These are phyloP conservation scores for Podochytrium sp. DNA, from an alignment of 192 early-diverging fungal species.

Conservation along the genomic window DNA sequence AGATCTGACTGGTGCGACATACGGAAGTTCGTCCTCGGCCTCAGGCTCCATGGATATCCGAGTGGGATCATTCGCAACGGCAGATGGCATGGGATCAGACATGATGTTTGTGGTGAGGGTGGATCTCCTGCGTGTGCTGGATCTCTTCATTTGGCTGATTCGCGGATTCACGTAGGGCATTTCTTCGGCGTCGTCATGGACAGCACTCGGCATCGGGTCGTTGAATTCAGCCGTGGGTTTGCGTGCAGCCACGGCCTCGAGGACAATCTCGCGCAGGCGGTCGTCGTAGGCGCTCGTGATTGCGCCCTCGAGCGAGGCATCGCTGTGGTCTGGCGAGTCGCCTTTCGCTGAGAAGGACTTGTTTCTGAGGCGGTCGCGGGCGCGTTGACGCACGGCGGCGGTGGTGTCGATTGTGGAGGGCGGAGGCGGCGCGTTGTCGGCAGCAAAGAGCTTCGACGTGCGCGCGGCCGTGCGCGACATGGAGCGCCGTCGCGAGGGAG, in stretches of 20 bases:
- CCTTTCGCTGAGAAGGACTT: no score
- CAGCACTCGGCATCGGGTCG: neutral
- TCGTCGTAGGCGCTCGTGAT: neutral
- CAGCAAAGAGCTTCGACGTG: neutral
- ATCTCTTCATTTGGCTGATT: neutral
- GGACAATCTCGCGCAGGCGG: constrained; percentile 3
- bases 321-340: neutral
- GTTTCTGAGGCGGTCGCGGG: constrained; percentile 3
- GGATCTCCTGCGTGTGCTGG: no score
- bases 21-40: no score
- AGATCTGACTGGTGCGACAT: neutral
- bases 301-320: neutral
- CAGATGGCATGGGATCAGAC: no score
- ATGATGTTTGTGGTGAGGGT: no score
- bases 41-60: no score
- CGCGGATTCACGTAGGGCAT: neutral
- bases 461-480: neutral
- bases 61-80: no score
- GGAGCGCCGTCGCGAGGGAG: neutral
- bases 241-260: neutral
- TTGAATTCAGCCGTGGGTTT: neutral
- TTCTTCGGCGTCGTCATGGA: constrained; percentile 5
- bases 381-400: constrained; percentile 4
- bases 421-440: neutral
- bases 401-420: neutral